Evolutionary conservation across 768 basidiomycete species (phyloP).

Genomic region (Lentinula detonsa): DNA sequence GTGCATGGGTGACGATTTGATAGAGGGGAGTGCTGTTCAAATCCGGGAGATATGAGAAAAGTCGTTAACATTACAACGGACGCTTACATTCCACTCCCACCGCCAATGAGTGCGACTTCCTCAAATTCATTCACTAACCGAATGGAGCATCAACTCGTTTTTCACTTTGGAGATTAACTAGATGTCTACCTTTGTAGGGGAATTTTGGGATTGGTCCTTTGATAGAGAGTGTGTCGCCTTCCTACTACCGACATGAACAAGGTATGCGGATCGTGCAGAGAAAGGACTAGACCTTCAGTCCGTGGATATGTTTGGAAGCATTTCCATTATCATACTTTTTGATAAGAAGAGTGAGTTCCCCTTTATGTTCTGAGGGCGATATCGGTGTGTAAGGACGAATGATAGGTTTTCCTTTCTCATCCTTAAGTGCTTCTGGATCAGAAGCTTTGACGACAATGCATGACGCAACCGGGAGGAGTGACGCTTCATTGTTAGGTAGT

Average conservation of each 20-base stretch:
- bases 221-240: constrained; percentile 76
- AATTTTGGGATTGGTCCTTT: constrained; percentile 92
- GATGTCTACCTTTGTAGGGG: constrained; percentile 65
- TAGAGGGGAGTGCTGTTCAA: constrained; percentile 71
- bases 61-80: not conserved
- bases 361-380: constrained; percentile 67
- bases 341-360: constrained; percentile 74
- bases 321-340: constrained; percentile 83
- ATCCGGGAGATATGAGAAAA: constrained; percentile 2
- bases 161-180: not conserved
- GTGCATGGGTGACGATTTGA: constrained; percentile 73
- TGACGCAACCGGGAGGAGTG: constrained; percentile 74
- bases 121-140: constrained; percentile 75
- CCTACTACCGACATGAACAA: constrained; percentile 20
- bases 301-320: constrained; percentile 78
- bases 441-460: constrained; percentile 76
- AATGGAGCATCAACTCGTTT: not conserved
- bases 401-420: constrained; percentile 81
- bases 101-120: constrained; percentile 84
- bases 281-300: constrained; percentile 46
- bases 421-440: constrained; percentile 55
- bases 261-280: not conserved
- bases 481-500: constrained; percentile 71
- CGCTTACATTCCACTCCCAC: constrained; percentile 86
- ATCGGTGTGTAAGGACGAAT: constrained; percentile 92